phyloP scores from a whole-genome alignment of 805 yeast genomes.

The Lipomyces japonicus region DNA sequence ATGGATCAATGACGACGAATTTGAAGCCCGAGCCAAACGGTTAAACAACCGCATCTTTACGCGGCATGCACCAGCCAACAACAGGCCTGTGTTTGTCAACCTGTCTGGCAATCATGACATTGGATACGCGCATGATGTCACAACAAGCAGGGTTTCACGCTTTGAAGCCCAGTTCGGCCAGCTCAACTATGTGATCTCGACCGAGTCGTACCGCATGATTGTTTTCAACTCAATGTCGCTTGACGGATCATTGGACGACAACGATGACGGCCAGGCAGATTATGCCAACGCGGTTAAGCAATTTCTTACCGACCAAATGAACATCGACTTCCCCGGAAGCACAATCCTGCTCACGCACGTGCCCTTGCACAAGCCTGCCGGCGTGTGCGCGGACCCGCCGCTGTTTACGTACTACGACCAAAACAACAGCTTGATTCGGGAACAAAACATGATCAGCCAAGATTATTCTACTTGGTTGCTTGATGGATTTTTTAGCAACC shows the following conservation, averaged over 20 bases:
- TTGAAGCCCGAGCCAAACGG: conserved; percentile 70
- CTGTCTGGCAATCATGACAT: conserved; percentile 94
- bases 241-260: conserved; percentile 87
- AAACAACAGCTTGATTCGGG: conserved; percentile 53
- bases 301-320: conserved; percentile 60
- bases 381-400: conserved; percentile 87
- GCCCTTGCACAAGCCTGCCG: conserved; percentile 78
- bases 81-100: conserved; percentile 52
- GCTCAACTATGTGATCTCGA: conserved; percentile 77
- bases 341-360: conserved; percentile 84
- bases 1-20: conserved; percentile 89
- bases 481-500: conserved; percentile 58
- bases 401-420: conserved; percentile 56
- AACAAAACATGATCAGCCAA: conserved; percentile 78
- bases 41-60: conserved; percentile 40
- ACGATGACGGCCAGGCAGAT: conserved; percentile 39
- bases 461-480: conserved; percentile 66
- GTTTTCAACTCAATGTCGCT: conserved; percentile 76
- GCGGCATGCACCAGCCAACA: background rate
- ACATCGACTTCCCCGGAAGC: conserved; percentile 53
- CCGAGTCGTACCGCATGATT: conserved; percentile 78
- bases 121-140: conserved; percentile 93
- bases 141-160: conserved; percentile 83
- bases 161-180: conserved; percentile 72
- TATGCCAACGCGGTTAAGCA: conserved; percentile 66